Percentiles rank a stretch among this genome's conserved stretches.
Evolutionary conservation across 805 yeast species (phyloP).

Genomic region (Saccharomycodes ludwigii): DNA sequence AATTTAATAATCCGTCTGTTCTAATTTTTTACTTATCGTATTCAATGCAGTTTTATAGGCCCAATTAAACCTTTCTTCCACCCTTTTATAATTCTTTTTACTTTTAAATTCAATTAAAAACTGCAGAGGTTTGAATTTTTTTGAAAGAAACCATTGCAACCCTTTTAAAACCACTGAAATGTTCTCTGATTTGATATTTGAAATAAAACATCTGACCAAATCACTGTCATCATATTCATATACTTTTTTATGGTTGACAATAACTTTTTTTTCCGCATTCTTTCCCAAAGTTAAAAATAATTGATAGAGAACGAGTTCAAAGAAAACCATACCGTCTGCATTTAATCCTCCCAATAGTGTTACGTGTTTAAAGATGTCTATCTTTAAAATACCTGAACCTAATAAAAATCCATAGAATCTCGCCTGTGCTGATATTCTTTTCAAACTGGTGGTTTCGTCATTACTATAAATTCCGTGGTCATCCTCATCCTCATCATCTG

Average conservation of each 20-base stretch:
- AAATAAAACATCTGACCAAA: conserved; percentile 13
- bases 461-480: conserved; percentile 23
- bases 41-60: conserved; percentile 10
- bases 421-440: conserved; percentile 59
- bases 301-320: conserved; percentile 63
- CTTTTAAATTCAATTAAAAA: conserved; percentile 12
- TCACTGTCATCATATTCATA: conserved; percentile 19
- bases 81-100: conserved; percentile 16
- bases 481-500: conserved; percentile 27
- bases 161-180: conserved; percentile 20
- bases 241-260: conserved; percentile 17
- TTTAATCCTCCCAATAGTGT: conserved; percentile 59
- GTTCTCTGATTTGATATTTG: conserved; percentile 17
- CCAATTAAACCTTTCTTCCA: conserved; percentile 22
- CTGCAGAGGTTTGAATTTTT: conserved; percentile 15
- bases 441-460: conserved; percentile 44
- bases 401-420: conserved; percentile 68
- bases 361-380: conserved; percentile 61
- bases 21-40: conserved; percentile 10
- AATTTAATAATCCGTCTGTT: conserved; percentile 6
- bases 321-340: conserved; percentile 48
- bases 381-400: conserved; percentile 58
- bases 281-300: conserved; percentile 55
- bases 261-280: conserved; percentile 35
- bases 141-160: conserved; percentile 20